Base-by-base conservation (phyloP, 306 rosid genomes). In the Casuarina cunninghamiana region DNA sequence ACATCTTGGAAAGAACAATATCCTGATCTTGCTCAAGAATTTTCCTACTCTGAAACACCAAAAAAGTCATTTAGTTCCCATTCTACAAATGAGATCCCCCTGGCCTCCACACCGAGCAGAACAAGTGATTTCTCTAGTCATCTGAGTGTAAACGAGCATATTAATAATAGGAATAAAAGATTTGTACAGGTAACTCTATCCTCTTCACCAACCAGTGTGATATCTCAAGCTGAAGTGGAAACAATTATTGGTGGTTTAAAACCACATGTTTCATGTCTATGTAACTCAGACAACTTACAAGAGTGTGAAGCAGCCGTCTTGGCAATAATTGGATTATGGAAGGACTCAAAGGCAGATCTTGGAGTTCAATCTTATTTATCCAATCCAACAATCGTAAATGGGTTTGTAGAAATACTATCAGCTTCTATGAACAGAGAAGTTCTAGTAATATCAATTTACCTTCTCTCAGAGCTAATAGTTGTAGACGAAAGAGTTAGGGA, bases 1-100 rank as follows among this genome's bases (percentile, higher is more conserved):
- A 83, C 91, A 72, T 90, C 97, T n/a, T 95, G 98, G 97, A 88
- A 81, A 86, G 97, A 95, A 76, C 89, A 89, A 51, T 85, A 90
- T 84, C 97, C 97, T 74, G 92, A 91, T 62, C 80, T 88, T 42
- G 87, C 88, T 79, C 92, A 89, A 43, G 98, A 94, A 62, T 86
- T 77, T 70, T 85, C 88, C 0, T 81, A 73, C 78, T 75, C 91
- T 0, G 89, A 90, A 79, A 85, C 97, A 57, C 86, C 85, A n/a
- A 81, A 60, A 72, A 75, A 80, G 71, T 83, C 91, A 70, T 77
- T 86, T 7, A 62, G 83, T 80, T 80, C 86, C 77, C 84, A 89
- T 35, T 81, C 87, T 1, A 42, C 69, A 42, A 86, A 87, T 78
- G 92, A 83, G 71, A 79, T 65, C 16, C 65, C 79, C 19, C 75